Base-by-base conservation (phyloP, 805 yeast species). In the Candida pini region DNA sequence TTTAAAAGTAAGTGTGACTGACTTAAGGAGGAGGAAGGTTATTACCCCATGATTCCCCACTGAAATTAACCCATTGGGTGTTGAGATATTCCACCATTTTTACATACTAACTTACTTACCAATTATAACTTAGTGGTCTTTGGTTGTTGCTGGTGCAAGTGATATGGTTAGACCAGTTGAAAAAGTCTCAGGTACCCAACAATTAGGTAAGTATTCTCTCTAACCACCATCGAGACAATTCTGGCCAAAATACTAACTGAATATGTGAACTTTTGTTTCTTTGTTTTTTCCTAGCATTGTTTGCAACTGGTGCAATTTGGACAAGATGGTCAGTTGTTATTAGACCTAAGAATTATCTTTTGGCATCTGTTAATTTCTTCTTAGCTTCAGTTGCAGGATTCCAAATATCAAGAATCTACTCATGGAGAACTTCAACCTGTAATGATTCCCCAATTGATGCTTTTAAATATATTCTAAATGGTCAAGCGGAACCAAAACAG, bases 241-340 rank as follows among this genome's bases (percentile, higher is more conserved):
- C 20, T 9, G 8, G 15, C 16, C 8, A 5, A 22, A 16, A 28
- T 32, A 31, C 42, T 36, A 36, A 39, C 43, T 6, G 17, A 9
- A 5, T 15, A 19, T 5, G 7, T n/a, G 13, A 9, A 14, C 27
- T 16, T 5, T 17, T 19, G 4, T 9, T 13, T 30, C 23, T 30
- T 14, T 21, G 12, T 29, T n/a, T 19, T 5, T 27, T 16, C 19
- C 41, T 54, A 38, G 95, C 97, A 2, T 69, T 90, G 38, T 71
- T 84, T 49, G 88, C 89, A 30, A 90, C 98, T 1, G 98, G 97
- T 36, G 76, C 77, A 35, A 87, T 90, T 51, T 90, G 98, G 98
- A 90, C 98, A 23, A 78, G 98, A 61, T 90, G 97, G 97, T 88
- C 96, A 12, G 75, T 89, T 63, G 92, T 89, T 44, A 90, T 90